Base-by-base conservation (phyloP, 2,329 filamentous ascomycete genomes). In the Blastomyces emzantsi region DNA sequence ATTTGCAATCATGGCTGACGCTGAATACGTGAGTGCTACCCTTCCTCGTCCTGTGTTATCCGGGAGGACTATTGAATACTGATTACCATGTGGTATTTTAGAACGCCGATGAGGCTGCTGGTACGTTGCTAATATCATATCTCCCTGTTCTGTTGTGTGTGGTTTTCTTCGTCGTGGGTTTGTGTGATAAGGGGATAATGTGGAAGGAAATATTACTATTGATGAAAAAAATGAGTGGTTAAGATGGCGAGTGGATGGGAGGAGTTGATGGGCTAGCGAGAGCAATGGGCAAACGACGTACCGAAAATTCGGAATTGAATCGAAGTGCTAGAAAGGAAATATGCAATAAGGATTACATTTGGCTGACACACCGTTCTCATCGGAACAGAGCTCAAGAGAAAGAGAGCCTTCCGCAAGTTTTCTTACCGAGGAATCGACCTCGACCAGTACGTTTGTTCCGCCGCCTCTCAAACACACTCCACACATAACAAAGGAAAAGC, bases 351-450 rank as follows among this genome's bases (percentile, higher is more conserved):
- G 39, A 56, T 33, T 11, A 61, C 65, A 59, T 65, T 65, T 62
- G 60, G 67, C 70, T 72, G 67, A 71, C 67, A 61, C 61, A 55
- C 60, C 17, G n/a, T 55, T 55, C 33, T 41, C 22, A 9, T 39
- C 60, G 25, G 77, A 87, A 77, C 77, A 87, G 94, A 97, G 90
- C 85, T 99, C 83, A 99, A 97, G 92, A 96, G 90, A 87, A 96
- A 89, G 86, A 96, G 94, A 93, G 85, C 92, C 75, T 97, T 97
- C 90, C 90, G 92, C 85, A 99, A 97, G 89, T 99, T 97, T 81
- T 94, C 92, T 74, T 99, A 97, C 90, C 90, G 94, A 80, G 94
- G 94, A 79, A 90, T 99, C 82, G 94, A 99, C 82, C 92, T 99
- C 81, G 94, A 99, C 81, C 90, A 96, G 93, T 97, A 92, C 78